Evolutionary conservation across 1,284 basidiomycete species (phyloP), one percentile per base, ranked within the genome.

Genomic region (Rhizoctonia solani): DNA sequence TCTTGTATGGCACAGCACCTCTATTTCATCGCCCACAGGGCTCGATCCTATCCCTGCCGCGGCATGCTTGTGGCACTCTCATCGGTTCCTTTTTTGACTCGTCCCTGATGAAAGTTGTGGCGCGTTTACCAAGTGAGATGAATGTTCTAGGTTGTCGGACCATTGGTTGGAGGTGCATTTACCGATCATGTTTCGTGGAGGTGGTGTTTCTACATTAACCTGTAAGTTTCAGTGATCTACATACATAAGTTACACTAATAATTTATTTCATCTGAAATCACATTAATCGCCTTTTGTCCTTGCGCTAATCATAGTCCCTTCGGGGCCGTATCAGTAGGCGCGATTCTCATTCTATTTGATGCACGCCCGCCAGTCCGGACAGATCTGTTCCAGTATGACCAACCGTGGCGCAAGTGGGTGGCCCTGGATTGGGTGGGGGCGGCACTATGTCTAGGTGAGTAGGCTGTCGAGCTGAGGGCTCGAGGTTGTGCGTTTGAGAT

Each of bases 191-290:
- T 76, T 47, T 70, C 72, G 5, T 77, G 77, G 76, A 71, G 76
- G 34, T 77, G 77, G 75, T 80, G 78, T 69, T 81, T 80, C 75
- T 80, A 76, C 74, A 81, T 82, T 74, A 81, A 81, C 0, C 34
- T 63, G 58, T 63, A 16, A n/a, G n/a, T n/a, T n/a, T n/a, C n/a
- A n/a, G n/a, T n/a, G n/a, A n/a, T n/a, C n/a, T n/a, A n/a, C n/a
- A n/a, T n/a, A n/a, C n/a, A n/a, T n/a, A n/a, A n/a, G n/a, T n/a
- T n/a, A n/a, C n/a, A n/a, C n/a, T n/a, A n/a, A n/a, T n/a, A n/a
- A n/a, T n/a, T n/a, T n/a, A n/a, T n/a, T n/a, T n/a, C n/a, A n/a
- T n/a, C n/a, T n/a, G n/a, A n/a, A n/a, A n/a, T n/a, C n/a, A n/a
- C n/a, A n/a, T n/a, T n/a, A n/a, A n/a, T n/a, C n/a, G n/a, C n/a